These are phyloP conservation scores for Flaveria linearis DNA, from an alignment of 129 eudicot species.

Conservation along the genomic window DNA sequence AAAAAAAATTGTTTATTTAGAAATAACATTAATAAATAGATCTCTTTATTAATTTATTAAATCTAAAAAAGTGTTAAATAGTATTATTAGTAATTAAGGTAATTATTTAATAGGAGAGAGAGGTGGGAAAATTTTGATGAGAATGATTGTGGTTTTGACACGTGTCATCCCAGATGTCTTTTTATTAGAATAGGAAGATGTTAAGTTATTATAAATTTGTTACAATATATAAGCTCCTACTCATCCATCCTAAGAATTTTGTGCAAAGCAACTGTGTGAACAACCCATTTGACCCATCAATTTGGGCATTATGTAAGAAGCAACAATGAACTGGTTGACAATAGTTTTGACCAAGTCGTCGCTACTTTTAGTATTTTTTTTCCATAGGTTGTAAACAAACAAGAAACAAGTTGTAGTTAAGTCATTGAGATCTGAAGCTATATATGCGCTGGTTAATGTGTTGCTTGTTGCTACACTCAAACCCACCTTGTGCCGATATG, in stretches of 20 bases:
- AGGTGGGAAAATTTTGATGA: too few species aligned
- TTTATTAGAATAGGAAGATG: too few species aligned
- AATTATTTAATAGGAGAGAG: too few species aligned
- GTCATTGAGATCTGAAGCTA: slow-evolving; percentile 23
- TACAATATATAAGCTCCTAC: too few species aligned
- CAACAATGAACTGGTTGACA: slow-evolving; percentile 23
- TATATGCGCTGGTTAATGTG: slow-evolving; percentile 13
- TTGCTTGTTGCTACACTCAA: slow-evolving; percentile 25
- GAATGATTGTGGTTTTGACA: too few species aligned
- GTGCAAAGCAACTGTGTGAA: slow-evolving; percentile 22
- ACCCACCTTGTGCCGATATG: slow-evolving; percentile 24
- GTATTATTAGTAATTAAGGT: too few species aligned
- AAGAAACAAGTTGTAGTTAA: slow-evolving; percentile 24
- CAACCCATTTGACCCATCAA: slow-evolving; percentile 24
- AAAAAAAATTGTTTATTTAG: too few species aligned
- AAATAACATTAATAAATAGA: too few species aligned
- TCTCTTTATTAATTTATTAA: too few species aligned
- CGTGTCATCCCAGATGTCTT: too few species aligned
- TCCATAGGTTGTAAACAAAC: not conserved
- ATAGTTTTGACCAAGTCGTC: slow-evolving; percentile 23
- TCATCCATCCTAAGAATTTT: not conserved
- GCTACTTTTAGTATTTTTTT: not conserved
- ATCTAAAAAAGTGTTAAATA: too few species aligned
- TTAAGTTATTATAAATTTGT: too few species aligned
- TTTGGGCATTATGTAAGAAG: slow-evolving; percentile 10